phyloP scores from a whole-genome alignment of 2,329 filamentous ascomycete species.

The Pseudocercospora cruenta region DNA sequence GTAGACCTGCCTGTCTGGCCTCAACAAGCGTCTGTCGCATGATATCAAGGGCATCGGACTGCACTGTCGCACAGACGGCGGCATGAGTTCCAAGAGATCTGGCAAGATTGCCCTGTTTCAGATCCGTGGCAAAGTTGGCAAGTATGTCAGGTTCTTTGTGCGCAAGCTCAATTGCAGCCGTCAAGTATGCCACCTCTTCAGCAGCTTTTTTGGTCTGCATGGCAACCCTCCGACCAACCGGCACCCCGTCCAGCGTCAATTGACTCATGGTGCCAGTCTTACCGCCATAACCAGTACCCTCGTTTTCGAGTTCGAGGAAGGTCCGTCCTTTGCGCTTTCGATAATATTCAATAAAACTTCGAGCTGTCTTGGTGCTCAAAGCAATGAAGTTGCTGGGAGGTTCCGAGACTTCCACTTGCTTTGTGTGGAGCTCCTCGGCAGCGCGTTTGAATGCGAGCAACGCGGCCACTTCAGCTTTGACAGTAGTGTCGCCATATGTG shows the following conservation, averaged over 20 bases:
- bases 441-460: slow-evolving; percentile 44
- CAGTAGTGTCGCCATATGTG: slow-evolving; percentile 33
- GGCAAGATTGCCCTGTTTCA: slow-evolving; percentile 38
- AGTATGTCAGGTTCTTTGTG: slow-evolving; percentile 40
- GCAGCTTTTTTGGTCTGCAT: slow-evolving; percentile 42
- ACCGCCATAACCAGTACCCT: slow-evolving; percentile 11
- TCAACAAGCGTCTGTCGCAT: slow-evolving; percentile 43
- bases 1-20: slow-evolving; percentile 41
- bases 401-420: background rate
- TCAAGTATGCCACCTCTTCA: slow-evolving; percentile 41
- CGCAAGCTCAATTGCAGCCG: slow-evolving; percentile 42
- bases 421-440: slow-evolving; percentile 38
- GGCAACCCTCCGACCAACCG: slow-evolving; percentile 35
- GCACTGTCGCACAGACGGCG: slow-evolving; percentile 36
- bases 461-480: slow-evolving; percentile 42
- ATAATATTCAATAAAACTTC: slow-evolving; percentile 44
- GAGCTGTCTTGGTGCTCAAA: slow-evolving; percentile 44
- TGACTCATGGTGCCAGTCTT: slow-evolving; percentile 25
- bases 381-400: slow-evolving; percentile 23
- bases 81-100: slow-evolving; percentile 30
- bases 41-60: slow-evolving; percentile 37
- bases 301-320: slow-evolving; percentile 30
- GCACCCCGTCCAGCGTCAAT: slow-evolving; percentile 36
- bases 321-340: slow-evolving; percentile 24
- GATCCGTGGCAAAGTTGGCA: slow-evolving; percentile 38